These are phyloP conservation scores for Globisporangium polare DNA, from an alignment of 352 stramenopile genomes.

Conservation along the genomic window DNA sequence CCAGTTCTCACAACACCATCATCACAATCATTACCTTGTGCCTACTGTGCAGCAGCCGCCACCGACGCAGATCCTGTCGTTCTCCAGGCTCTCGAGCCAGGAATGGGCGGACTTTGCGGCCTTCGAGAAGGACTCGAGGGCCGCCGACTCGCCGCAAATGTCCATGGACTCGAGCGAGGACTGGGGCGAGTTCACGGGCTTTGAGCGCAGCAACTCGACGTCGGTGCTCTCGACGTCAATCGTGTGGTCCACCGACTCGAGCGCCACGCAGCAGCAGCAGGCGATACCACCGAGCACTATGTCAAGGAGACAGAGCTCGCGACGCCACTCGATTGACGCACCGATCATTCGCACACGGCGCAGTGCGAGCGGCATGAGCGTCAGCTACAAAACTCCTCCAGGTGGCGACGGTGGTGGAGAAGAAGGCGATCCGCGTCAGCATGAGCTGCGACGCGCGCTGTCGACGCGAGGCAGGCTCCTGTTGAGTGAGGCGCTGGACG, in stretches of 20 bases:
- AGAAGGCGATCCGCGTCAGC: background rate
- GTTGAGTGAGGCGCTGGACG: constrained; percentile 19
- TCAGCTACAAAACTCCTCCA: background rate
- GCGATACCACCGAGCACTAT: background rate
- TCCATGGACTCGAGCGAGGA: constrained; percentile 15
- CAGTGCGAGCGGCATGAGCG: background rate
- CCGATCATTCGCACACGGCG: background rate
- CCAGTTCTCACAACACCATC: background rate
- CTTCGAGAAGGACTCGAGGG: constrained; percentile 17
- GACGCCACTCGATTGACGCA: constrained; percentile 11
- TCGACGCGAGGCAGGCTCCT: constrained; percentile 21
- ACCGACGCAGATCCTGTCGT: constrained; percentile 15
- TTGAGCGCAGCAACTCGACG: constrained; percentile 13
- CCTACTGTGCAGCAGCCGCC: background rate
- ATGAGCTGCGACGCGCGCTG: constrained; percentile 17
- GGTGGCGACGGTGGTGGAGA: background rate
- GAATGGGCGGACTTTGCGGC: constrained; percentile 32
- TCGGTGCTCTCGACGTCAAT: constrained; percentile 12
- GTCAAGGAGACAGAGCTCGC: constrained; percentile 8
- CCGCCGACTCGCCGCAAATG: constrained; percentile 8
- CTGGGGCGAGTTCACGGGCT: constrained; percentile 15
- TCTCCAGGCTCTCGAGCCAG: constrained; percentile 15
- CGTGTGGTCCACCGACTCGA: constrained; percentile 12
- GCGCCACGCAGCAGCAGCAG: background rate
- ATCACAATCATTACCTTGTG: background rate